Evolutionary conservation across 441 rosid species (phyloP).

Genomic region (Breynia disticha): DNA sequence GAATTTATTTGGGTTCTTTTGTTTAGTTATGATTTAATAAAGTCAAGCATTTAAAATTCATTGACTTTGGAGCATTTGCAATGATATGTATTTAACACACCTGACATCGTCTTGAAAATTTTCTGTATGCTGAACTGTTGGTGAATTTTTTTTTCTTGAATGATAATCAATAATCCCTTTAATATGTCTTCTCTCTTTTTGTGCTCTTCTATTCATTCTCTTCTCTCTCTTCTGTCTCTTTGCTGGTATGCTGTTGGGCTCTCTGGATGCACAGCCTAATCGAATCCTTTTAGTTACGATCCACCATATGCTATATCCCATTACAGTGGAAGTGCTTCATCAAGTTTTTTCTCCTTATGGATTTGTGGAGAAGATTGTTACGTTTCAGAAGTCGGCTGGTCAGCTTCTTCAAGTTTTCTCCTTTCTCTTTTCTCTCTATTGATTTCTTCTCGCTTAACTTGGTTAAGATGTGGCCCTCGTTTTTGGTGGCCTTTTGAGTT

Average conservation of each 20-base stretch:
- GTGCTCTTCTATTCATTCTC: constrained; percentile 42
- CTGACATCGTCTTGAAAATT: background rate
- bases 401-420: constrained; percentile 50
- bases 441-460: background rate
- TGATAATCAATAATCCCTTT: constrained; percentile 9
- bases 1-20: too few relatives aligned
- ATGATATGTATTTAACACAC: background rate
- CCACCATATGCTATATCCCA: constrained; percentile 98
- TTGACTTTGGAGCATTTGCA: too few relatives aligned
- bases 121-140: constrained; percentile 15
- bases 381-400: constrained; percentile 99
- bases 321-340: constrained; percentile 97
- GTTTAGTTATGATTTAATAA: too few relatives aligned
- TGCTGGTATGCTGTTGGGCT: constrained; percentile 55
- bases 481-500: constrained; percentile 3
- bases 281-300: constrained; percentile 94
- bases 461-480: constrained; percentile 8
- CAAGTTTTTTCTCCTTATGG: constrained; percentile 98
- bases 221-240: constrained; percentile 49
- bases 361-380: constrained; percentile 95
- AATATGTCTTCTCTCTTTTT: constrained; percentile 31
- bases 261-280: constrained; percentile 79
- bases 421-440: constrained; percentile 21
- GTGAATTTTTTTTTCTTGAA: constrained; percentile 17
- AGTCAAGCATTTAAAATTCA: too few relatives aligned